A percentile compares a stretch with the other conserved stretches of the same genome.
phyloP scores from a whole-genome alignment of 495 filamentous ascomycete genomes.

The Amphirosellinia nigrospora region DNA sequence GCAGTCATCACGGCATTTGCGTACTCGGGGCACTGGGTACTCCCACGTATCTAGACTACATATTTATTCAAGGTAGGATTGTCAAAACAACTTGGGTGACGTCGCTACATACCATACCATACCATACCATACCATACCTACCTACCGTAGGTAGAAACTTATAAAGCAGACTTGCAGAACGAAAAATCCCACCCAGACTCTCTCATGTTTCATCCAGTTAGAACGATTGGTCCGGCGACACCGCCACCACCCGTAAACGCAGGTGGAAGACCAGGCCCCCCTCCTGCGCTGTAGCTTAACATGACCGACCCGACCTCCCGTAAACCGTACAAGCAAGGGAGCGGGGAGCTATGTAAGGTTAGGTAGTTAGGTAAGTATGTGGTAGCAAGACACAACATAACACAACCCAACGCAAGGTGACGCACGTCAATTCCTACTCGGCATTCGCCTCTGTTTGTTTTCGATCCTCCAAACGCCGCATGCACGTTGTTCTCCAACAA shows the following conservation, averaged over 20 bases:
- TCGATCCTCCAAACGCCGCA: slow-evolving; percentile 22
- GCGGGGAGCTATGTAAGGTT: background rate
- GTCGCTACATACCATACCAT: too few species aligned
- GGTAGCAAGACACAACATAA: background rate
- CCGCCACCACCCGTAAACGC: slow-evolving; percentile 12
- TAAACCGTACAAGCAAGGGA: background rate
- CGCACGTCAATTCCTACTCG: slow-evolving; percentile 21
- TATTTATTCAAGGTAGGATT: background rate
- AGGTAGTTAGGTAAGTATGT: slow-evolving; percentile 20
- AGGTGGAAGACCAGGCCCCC: background rate
- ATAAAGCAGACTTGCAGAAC: background rate
- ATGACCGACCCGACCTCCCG: background rate
- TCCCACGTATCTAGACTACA: background rate
- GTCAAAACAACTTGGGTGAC: too few species aligned
- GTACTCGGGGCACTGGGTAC: background rate
- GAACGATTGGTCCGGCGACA: slow-evolving; percentile 18
- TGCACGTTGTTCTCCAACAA: background rate
- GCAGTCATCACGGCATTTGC: background rate
- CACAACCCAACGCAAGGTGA: background rate
- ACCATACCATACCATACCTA: too few species aligned
- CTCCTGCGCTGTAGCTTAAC: background rate
- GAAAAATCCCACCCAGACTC: background rate
- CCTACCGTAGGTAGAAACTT: background rate
- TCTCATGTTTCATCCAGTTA: background rate
- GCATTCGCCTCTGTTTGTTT: slow-evolving; percentile 27